These are phyloP conservation scores for Pythium dissotocum DNA, from an alignment of 352 stramenopile genomes.

Conservation along the genomic window DNA sequence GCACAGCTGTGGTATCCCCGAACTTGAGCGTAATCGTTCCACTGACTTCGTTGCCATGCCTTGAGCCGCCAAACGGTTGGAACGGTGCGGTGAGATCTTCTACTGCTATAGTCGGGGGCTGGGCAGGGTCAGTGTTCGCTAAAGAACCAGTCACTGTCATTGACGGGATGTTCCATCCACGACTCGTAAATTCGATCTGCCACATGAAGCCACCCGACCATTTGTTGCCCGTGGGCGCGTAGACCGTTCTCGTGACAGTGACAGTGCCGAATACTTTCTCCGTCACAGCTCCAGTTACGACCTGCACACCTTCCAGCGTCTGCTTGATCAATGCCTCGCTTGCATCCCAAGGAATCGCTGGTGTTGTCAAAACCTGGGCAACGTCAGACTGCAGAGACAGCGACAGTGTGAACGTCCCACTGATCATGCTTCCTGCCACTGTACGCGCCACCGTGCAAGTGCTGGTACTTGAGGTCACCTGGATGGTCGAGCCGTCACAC, in stretches of 20 bases:
- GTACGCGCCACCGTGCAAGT: slow-evolving; percentile 41
- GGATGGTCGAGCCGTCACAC: slow-evolving; percentile 39
- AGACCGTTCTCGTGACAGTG: slow-evolving; percentile 78
- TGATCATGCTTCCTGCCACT: slow-evolving; percentile 64
- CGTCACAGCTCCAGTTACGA: not conserved
- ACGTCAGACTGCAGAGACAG: slow-evolving; percentile 46
- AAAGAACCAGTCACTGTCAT: slow-evolving; percentile 47
- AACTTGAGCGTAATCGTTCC: slow-evolving; percentile 79
- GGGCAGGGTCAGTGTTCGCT: slow-evolving; percentile 28
- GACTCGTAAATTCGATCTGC: slow-evolving; percentile 91
- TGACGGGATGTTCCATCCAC: slow-evolving; percentile 83
- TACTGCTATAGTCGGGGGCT: slow-evolving; percentile 32
- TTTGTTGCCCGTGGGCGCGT: slow-evolving; percentile 73
- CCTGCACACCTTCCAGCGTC: slow-evolving; percentile 40
- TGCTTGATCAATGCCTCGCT: slow-evolving; percentile 65
- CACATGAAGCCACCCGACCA: slow-evolving; percentile 95
- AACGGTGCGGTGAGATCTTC: slow-evolving; percentile 49
- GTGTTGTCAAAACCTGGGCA: slow-evolving; percentile 19
- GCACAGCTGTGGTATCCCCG: slow-evolving; percentile 36
- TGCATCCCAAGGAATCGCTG: slow-evolving; percentile 72
- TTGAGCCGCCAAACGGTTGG: slow-evolving; percentile 57
- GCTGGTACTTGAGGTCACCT: slow-evolving; percentile 28
- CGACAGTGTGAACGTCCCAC: slow-evolving; percentile 60
- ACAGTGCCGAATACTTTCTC: slow-evolving; percentile 89
- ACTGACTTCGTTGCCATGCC: slow-evolving; percentile 90